Conservation (phyloP, 2,329 filamentous ascomycete genomes). For the Clarireedia sp. region DNA sequence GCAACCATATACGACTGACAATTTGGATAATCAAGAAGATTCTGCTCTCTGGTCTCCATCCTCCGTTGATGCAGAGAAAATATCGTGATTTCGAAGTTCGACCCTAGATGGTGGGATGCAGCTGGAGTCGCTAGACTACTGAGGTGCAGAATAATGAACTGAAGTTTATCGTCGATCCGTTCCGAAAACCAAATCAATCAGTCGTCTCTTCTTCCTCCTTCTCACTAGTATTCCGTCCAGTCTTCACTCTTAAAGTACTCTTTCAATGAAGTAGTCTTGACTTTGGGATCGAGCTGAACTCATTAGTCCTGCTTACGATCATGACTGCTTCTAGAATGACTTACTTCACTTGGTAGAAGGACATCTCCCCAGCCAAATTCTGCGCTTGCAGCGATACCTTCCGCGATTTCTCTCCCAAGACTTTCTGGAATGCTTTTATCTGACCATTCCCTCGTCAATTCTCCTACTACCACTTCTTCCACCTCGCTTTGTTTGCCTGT, state of each 20-base stretch:
- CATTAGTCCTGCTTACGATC: neutral
- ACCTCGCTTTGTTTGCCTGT: conserved; percentile 12
- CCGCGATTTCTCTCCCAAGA: conserved; percentile 29
- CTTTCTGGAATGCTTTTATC: conserved; percentile 26
- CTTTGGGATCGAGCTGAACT: conserved; percentile 14
- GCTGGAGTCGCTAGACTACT: neutral
- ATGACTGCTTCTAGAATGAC: conserved; percentile 12
- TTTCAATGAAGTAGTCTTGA: conserved; percentile 16
- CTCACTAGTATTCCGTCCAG: conserved; percentile 8
- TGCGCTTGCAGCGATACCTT: conserved; percentile 30
- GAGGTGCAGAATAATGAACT: neutral
- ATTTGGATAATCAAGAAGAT: too few relatives aligned
- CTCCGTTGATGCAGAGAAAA: too few relatives aligned
- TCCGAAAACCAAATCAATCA: neutral
- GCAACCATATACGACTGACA: too few relatives aligned
- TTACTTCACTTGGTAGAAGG: conserved; percentile 19
- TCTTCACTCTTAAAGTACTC: conserved; percentile 18
- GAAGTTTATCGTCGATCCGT: neutral
- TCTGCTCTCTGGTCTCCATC: too few relatives aligned
- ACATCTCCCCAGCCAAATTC: conserved; percentile 31
- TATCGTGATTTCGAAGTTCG: too few relatives aligned
- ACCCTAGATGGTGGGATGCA: too few relatives aligned
- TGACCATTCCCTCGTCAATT: conserved; percentile 18
- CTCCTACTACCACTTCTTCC: conserved; percentile 11
- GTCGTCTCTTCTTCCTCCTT: too few relatives aligned